Evolutionary conservation across 441 rosid species (phyloP), one percentile per base, ranked within the genome.

Genomic region (Euphorbia schlechtendalii): DNA sequence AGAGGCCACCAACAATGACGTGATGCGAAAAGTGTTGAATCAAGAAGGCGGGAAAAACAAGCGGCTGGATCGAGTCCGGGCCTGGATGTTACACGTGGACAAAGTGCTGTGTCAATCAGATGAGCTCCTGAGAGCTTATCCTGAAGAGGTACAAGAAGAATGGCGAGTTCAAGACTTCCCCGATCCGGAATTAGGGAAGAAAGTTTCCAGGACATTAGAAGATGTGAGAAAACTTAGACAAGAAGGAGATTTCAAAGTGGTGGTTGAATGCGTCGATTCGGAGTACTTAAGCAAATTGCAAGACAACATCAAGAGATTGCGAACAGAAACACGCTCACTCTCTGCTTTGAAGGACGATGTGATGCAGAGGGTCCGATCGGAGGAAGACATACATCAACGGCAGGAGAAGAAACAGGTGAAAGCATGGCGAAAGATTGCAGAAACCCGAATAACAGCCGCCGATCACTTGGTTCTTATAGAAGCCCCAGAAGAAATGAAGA

Each of bases 31-130:
- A 36, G 17, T 62, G 3, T 8, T 1, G 18, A 27, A 3, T 27
- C 40, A 62, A 38, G 65, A 27, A 46, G 55, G 55, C 25, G 17
- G 38, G 4, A 13, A n/a, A 27, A 62, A 25, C 55, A 62, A 28
- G 36, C 65, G 25, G 25, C 17, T 17, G 25, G 36, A 62, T 8
- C 65, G 30, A 62, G 65, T 62, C 46, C 25, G 25, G 27, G 54
- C 24, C 4, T 62, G 65, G 65, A 7, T 62, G 30, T 62, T 21
- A n/a, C 30, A 36, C 21, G 56, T 48, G 2, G 55, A 45, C 15
- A 22, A 21, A 15, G 25, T 17, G 65, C 17, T 62, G 27, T 3
- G 24, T 46, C 54, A 27, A 5, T 55, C 46, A 17, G 65, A 62
- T 62, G 65, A 62, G 24, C 65, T 62, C 4, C 49, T 46, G 49